Evolutionary conservation across 257 asterid species (phyloP).

Genomic region (Verbascum thapsus): DNA sequence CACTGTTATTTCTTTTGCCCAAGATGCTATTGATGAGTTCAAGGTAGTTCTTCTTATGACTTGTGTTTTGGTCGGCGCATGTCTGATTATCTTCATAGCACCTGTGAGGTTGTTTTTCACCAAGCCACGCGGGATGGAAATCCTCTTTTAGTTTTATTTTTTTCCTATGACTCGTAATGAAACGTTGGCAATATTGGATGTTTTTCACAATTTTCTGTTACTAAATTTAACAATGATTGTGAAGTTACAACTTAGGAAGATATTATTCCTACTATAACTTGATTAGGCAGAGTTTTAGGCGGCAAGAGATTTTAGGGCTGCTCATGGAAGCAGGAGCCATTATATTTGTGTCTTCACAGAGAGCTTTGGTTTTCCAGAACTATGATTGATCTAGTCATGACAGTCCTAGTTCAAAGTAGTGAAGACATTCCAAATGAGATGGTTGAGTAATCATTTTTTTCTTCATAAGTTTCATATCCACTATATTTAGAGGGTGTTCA

Average conservation of each 20-base stretch:
- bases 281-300: slow-evolving; percentile 6
- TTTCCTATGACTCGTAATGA: background rate
- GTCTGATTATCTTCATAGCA: slow-evolving; percentile 25
- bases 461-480: background rate
- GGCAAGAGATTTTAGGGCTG: too few relatives aligned
- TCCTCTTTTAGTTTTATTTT: slow-evolving; percentile 13
- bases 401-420: background rate
- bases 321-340: background rate
- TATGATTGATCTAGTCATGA: background rate
- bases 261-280: background rate
- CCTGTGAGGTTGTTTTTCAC: slow-evolving; percentile 17
- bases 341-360: background rate
- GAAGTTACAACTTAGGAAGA: background rate
- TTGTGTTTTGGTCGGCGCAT: slow-evolving; percentile 20
- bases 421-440: background rate
- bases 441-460: background rate
- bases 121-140: background rate
- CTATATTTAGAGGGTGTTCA: slow-evolving; percentile 15
- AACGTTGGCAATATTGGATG: slow-evolving; percentile 4
- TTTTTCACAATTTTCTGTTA: slow-evolving; percentile 7
- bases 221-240: background rate
- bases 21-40: slow-evolving; percentile 93
- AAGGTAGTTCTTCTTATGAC: slow-evolving; percentile 56
- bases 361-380: background rate
- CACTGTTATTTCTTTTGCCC: slow-evolving; percentile 82